Conservation (phyloP, 176 grass and related monocot genomes). For the Juncus inflexus region DNA sequence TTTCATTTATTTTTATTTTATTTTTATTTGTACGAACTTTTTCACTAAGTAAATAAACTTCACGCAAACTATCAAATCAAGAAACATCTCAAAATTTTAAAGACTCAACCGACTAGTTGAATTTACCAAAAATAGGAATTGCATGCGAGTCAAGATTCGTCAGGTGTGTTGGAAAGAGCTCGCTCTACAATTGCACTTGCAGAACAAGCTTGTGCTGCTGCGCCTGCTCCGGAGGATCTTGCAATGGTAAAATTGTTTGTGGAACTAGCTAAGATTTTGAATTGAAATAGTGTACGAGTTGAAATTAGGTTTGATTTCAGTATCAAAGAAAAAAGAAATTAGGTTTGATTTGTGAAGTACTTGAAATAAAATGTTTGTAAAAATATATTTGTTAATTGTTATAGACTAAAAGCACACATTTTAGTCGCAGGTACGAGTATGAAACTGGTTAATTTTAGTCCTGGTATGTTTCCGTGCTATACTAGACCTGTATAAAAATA, state of each 20-base stretch:
- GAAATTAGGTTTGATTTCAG: not conserved
- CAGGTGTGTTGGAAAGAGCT: conserved; percentile 67
- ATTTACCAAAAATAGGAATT: conserved; percentile 30
- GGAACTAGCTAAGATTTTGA: conserved; percentile 14
- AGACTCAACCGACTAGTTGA: conserved; percentile 15
- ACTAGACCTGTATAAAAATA: too few species aligned
- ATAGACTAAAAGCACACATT: too few species aligned
- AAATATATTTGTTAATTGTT: too few species aligned
- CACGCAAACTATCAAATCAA: conserved; percentile 4
- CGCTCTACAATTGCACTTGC: conserved; percentile 63
- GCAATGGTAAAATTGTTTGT: conserved; percentile 55
- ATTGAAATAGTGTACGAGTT: not conserved
- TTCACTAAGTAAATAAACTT: too few species aligned
- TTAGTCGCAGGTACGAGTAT: too few species aligned
- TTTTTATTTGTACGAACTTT: too few species aligned
- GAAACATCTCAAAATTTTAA: conserved; percentile 12
- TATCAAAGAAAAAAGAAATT: not conserved
- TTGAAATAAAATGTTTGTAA: too few species aligned
- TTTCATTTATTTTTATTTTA: too few species aligned
- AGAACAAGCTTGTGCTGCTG: conserved; percentile 62
- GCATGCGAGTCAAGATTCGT: conserved; percentile 29
- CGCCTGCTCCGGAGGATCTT: conserved; percentile 69
- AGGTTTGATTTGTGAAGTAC: not conserved
- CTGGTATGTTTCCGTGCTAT: too few species aligned
- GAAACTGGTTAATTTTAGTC: too few species aligned